phyloP scores from a whole-genome alignment of 768 basidiomycete species.

The Mycena metata region DNA sequence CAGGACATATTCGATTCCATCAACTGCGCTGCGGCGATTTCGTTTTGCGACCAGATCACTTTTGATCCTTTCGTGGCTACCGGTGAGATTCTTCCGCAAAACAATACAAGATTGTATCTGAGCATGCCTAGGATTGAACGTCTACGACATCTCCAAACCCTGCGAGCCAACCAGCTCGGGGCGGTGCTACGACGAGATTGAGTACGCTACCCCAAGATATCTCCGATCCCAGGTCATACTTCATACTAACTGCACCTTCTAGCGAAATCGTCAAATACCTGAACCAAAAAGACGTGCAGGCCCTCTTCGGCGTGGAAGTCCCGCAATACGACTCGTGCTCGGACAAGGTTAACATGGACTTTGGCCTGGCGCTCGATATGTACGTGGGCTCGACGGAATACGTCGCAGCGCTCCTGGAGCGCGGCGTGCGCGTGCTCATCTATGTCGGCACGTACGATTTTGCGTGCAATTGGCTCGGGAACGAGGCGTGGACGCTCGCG shows the following conservation, averaged over 20 bases:
- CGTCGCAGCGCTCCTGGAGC: slow-evolving; percentile 68
- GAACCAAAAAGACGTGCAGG: slow-evolving; percentile 28
- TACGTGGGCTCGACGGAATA: slow-evolving; percentile 59
- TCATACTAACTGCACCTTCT: background rate
- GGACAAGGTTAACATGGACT: slow-evolving; percentile 49
- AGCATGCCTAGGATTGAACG: slow-evolving; percentile 13
- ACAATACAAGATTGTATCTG: background rate
- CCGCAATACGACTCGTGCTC: slow-evolving; percentile 50
- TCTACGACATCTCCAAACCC: slow-evolving; percentile 23
- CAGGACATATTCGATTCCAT: slow-evolving; percentile 58
- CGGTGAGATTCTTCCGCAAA: background rate
- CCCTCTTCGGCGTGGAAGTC: slow-evolving; percentile 33
- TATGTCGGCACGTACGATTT: slow-evolving; percentile 71
- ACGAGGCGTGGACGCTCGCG: slow-evolving; percentile 67
- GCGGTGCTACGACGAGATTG: slow-evolving; percentile 20
- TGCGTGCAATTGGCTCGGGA: slow-evolving; percentile 73
- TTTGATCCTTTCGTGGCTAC: slow-evolving; percentile 42
- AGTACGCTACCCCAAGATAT: background rate
- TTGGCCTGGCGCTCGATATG: slow-evolving; percentile 54
- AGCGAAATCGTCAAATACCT: slow-evolving; percentile 31
- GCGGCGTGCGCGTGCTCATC: slow-evolving; percentile 68
- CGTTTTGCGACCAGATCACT: slow-evolving; percentile 53
- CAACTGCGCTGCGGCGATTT: slow-evolving; percentile 54
- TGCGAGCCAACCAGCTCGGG: background rate
- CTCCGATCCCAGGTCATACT: too few species aligned